Conservation (phyloP, 192 early-diverging fungal species). For the Umbelopsis ramanniana region DNA sequence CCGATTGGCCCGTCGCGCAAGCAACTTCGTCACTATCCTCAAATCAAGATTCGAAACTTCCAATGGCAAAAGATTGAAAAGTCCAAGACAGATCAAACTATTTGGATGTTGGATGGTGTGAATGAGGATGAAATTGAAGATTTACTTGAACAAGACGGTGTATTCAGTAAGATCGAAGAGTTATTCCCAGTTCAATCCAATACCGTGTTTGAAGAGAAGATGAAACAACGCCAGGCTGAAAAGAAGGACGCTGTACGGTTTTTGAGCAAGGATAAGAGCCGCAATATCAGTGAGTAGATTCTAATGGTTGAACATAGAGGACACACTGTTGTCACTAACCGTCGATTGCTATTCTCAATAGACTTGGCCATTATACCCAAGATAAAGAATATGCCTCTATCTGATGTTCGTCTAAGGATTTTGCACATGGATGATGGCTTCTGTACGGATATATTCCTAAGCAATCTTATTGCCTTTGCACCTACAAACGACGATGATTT, state of each 20-base stretch:
- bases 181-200: conserved; percentile 70
- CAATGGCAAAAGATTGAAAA: conserved; percentile 43
- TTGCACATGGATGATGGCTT: conserved; percentile 69
- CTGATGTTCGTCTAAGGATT: conserved; percentile 65
- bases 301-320: background rate
- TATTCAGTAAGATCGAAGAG: conserved; percentile 66
- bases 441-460: conserved; percentile 64
- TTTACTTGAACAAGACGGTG: conserved; percentile 48
- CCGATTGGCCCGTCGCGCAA: conserved; percentile 29
- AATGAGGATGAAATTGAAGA: conserved; percentile 32
- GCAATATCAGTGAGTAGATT: conserved; percentile 53
- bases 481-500: conserved; percentile 65
- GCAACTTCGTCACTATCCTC: conserved; percentile 36
- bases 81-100: conserved; percentile 25
- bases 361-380: conserved; percentile 39
- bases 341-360: background rate
- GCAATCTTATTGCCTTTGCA: conserved; percentile 67
- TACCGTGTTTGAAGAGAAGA: conserved; percentile 44
- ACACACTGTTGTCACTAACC: too few species aligned
- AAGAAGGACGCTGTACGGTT: conserved; percentile 62
- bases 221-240: conserved; percentile 41
- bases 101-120: conserved; percentile 24
- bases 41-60: conserved; percentile 35
- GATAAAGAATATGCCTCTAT: conserved; percentile 43
- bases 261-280: conserved; percentile 65